Evolutionary conservation across 257 asterid species (phyloP), one percentile per base, ranked within the genome.

Genomic region (Henckelia pumila): DNA sequence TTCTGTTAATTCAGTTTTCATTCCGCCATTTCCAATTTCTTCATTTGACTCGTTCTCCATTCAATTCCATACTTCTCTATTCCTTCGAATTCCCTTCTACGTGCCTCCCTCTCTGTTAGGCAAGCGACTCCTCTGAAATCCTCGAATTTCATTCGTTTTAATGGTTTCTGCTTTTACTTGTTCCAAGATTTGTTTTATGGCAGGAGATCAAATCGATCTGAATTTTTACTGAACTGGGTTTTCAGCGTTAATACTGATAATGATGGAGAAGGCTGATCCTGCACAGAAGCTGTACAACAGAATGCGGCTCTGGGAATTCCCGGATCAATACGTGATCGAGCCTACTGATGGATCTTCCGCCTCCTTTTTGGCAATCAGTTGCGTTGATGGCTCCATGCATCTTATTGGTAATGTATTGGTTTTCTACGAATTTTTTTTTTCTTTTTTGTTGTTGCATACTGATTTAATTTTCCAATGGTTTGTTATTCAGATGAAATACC

Each of bases 261-360:
- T 75, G 86, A 81, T 85, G 95, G 92, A 85, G 78, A 91, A 85
- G 82, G 77, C 84, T 69, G 95, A 86, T 77, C 89, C 86, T 76
- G 77, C 80, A 28, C 89, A 80, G 82, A 88, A 88, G 88, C 80
- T 89, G 78, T 73, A 79, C 77, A 78, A 82, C 65, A 75, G 88
- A 82, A 85, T 91, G 98, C 88, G 95, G 69, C 84, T 91, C 35
- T 91, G 98, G 98, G 96, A 91, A 75, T 92, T 92, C 68, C 91
- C 95, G 28, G 96, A 92, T 78, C 90, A 92, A 67, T 92, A 89
- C 65, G 82, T 92, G 35, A 75, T 92, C 74, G 98, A 92, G 80
- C 98, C 98, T 14, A 92, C 95, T 8, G 96, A 92, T 68, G 95
- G 98, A 56, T 80, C 91, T 47, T 78, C 91, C 23, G 80, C 84